These are phyloP conservation scores for Trametes hirsuta DNA, from an alignment of 1,284 basidiomycete species.

Conservation along the genomic window DNA sequence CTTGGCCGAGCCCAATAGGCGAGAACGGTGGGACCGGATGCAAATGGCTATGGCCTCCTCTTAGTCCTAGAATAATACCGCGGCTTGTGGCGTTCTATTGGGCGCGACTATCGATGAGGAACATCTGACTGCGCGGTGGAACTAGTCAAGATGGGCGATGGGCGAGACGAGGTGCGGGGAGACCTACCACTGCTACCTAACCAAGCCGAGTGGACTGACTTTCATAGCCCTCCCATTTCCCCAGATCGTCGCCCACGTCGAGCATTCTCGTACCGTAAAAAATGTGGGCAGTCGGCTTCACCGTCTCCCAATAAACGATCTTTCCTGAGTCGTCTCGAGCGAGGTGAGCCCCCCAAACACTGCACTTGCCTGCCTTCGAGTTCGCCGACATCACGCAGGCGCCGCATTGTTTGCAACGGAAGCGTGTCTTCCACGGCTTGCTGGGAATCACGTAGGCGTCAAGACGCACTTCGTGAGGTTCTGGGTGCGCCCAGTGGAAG, in stretches of 20 bases:
- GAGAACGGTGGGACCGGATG: no score
- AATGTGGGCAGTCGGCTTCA: slow-evolving; percentile 63
- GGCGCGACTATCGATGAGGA: no score
- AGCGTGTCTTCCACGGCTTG: slow-evolving; percentile 61
- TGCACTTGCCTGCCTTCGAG: slow-evolving; percentile 46
- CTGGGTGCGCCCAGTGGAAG: slow-evolving; percentile 56
- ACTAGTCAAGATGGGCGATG: no score
- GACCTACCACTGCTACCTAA: slow-evolving; percentile 1
- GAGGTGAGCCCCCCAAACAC: slow-evolving; percentile 59
- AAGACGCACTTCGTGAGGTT: slow-evolving; percentile 39
- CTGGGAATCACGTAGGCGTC: slow-evolving; percentile 48
- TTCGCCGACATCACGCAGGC: slow-evolving; percentile 53
- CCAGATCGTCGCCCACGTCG: slow-evolving; percentile 54
- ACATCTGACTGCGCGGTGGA: no score
- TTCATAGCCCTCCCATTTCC: slow-evolving; percentile 68
- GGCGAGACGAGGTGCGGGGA: no score
- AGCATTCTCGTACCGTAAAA: slow-evolving; percentile 66
- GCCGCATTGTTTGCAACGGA: slow-evolving; percentile 63
- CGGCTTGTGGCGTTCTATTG: no score
- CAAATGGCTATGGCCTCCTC: no score
- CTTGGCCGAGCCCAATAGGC: no score
- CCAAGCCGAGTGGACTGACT: slow-evolving; percentile 41
- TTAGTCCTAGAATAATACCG: no score
- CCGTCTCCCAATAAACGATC: slow-evolving; percentile 51
- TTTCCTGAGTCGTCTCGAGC: slow-evolving; percentile 51